Base-by-base conservation (phyloP, 345 rosid genomes). In the Erysimum cheiranthoides region DNA sequence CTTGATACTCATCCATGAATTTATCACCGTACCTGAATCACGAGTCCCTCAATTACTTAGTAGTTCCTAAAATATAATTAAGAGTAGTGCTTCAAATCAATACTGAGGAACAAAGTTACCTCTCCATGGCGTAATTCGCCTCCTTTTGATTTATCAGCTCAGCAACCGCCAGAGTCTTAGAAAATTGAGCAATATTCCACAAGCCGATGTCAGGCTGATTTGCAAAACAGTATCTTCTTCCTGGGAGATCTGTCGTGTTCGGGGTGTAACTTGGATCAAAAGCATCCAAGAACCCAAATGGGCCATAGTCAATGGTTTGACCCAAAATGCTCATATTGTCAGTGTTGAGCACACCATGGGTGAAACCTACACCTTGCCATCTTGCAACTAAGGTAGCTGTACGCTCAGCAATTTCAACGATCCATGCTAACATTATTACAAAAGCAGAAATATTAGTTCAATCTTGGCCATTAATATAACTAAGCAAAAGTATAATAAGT, bases 321-420 rank as follows among this genome's bases (percentile, higher is more conserved):
- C 99, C 99, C 73, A 92, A 85, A 77, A 95, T 81, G 85, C 99
- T 95, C 98, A 92, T 95, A 77, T 95, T 95, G 80, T 92, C 99
- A 4, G 98, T 95, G 86, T 95, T 95, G 79, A 95, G 85, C 74
- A 95, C 98, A 49, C 99, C 99, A 61, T 95, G 99, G 14, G 98
- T 92, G 83, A 95, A 95, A 54, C 99, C 97, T 77, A 95, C 93
- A 54, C 99, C 98, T 79, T 92, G 99, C 98, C 99, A 95, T 70
- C 84, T 85, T 16, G 98, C 96, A 71, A 89, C 66, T 85, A 92
- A 78, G 30, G 88, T 85, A 51, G 99, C 98, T 51, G 94, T 90
- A 17, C 92, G 93, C 79, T 92, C 99, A 54, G 96, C 96, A 64
- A 92, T 66, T 80, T 95, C 98, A 81, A 95, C 98, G 18, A 73